Base-by-base conservation (phyloP, 345 rosid species). In the Toxicodendron radicans region DNA sequence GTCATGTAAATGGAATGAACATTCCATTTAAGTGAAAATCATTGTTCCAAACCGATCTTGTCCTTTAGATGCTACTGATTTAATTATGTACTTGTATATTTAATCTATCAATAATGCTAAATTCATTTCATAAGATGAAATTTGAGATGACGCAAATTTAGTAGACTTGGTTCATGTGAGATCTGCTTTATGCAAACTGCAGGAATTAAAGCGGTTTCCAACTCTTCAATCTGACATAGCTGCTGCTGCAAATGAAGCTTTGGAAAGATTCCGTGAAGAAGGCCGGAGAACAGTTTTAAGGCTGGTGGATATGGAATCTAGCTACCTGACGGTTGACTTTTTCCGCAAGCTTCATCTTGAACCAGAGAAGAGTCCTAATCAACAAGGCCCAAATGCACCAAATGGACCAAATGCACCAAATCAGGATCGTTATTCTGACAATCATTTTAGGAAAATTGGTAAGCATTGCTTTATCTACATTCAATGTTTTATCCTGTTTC, bases 231-330 rank as follows among this genome's bases (percentile, higher is more conserved):
- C 86, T 68, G 99, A 95, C 79, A 89, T 95, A 84, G 97, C 99
- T 78, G 87, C 95, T 63, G 98, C 98, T 21, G 90, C 99, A 68
- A 95, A 85, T 24, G 99, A 95, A 76, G 88, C 98, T 60, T 79
- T 95, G 76, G 98, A 93, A 80, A 95, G 83, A 78, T 95, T 95
- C 79, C 94, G 97, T 41, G 99, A 93, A 48, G 97, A 93, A 79
- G 85, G 99, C 86, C 81, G 92, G 80, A 95, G 77, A 83, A 93
- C 98, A 27, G 97, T 95, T 80, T 57, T 83, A 38, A 83, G 98
- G 76, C 85, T 95, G 54, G 98, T 95, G 24, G 99, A 95, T 70
- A 95, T 95, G 99, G 99, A 95, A 64, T 93, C 99, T 68, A 92
- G 93, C 86, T 93, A 95, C 79, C 83, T 95, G 46, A 95, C 99